Conservation (phyloP, 1,139 yeast genomes). For the Suhomyces guaymorum region DNA sequence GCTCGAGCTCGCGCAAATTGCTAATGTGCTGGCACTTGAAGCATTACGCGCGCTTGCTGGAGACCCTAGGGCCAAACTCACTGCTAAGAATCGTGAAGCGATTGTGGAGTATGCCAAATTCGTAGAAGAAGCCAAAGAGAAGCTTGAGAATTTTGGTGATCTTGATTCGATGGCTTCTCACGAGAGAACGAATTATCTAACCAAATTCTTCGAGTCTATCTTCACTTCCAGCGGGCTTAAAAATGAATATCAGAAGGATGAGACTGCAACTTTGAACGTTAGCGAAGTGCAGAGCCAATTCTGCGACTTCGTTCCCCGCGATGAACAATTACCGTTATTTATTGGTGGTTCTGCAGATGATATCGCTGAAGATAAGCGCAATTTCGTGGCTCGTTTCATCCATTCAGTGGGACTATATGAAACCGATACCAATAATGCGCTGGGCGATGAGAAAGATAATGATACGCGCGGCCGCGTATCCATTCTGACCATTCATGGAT, state of each 20-base stretch:
- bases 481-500: conserved; percentile 80
- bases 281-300: conserved; percentile 47
- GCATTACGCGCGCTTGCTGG: conserved; percentile 1
- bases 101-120: conserved; percentile 31
- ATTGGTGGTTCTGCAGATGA: conserved; percentile 25
- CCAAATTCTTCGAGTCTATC: conserved; percentile 28
- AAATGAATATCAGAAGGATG: conserved; percentile 29
- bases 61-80: conserved; percentile 12
- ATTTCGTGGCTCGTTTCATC: conserved; percentile 52
- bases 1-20: conserved; percentile 9
- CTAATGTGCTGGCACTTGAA: conserved; percentile 5
- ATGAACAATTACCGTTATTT: conserved; percentile 31
- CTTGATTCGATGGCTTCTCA: too few species aligned
- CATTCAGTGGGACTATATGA: conserved; percentile 63
- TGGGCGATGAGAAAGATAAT: conserved; percentile 18
- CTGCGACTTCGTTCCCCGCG: conserved; percentile 46
- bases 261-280: conserved; percentile 39
- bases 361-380: conserved; percentile 22
- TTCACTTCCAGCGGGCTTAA: conserved; percentile 33
- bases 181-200: conserved; percentile 11
- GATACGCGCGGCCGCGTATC: too few species aligned
- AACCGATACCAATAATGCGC: conserved; percentile 18
- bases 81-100: conserved; percentile 17
- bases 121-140: conserved; percentile 29
- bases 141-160: too few species aligned